Base-by-base conservation (phyloP, 2,329 filamentous ascomycete genomes). In the Setomelanomma holmii region DNA sequence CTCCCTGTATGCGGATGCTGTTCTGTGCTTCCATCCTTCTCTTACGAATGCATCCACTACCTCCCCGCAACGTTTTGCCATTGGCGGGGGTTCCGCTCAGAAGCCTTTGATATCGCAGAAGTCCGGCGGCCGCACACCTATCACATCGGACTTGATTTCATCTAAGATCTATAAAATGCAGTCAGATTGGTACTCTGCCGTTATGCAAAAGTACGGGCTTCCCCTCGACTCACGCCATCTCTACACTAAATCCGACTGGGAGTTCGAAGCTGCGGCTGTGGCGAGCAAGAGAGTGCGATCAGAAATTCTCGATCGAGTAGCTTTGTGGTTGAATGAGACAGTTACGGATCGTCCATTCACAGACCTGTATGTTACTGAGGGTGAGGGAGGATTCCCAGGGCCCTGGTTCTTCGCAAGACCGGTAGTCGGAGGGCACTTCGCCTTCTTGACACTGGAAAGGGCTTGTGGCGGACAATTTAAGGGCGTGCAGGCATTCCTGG, bases 171-270 rank as follows among this genome's bases (percentile, higher is more conserved):
- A 96, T 79, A 84, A 85, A 63, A 86, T 87, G 58, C 90, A 96
- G 70, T 92, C 88, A 40, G 81, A 87, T 52, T 96, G 89, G 90
- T 96, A 96, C 76, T 81, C 84, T 57, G 82, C 84, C 12, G 90
- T 93, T 8, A 84, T 90, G 60, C 90, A 96, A 72, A 86, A 84
- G 64, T 96, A 93, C 72, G 91, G 91, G 1, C 77, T 96, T 3
- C 91, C 91, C 0, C 83, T 96, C 6, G 91, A 96, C 74, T 89
- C 84, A 61, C 85, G 91, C 38, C 90, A 95, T 73, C 74, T 93
- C 3, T 95, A 95, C 74, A 89, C 90, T 27, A 96, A 96, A 76
- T 91, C 88, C 23, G 91, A 96, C 75, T 96, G 91, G 91, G 88
- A 95, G 64, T 92, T 96, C 72, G 93, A 95, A 73, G 89, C 90